These are phyloP conservation scores for Boletus coccyginus DNA, from an alignment of 768 basidiomycete species.

Conservation along the genomic window DNA sequence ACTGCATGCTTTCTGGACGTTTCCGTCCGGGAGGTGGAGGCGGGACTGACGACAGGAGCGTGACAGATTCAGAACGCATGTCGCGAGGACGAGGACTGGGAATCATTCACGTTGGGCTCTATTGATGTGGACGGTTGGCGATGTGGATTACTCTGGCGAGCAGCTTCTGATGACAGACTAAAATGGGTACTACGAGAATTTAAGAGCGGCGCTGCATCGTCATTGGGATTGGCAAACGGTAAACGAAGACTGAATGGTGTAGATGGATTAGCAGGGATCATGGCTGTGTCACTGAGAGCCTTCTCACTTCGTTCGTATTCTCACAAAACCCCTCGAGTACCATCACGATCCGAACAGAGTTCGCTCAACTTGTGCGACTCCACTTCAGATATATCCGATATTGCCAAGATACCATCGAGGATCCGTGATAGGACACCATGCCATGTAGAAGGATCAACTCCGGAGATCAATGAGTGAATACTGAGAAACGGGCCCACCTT, in stretches of 20 bases:
- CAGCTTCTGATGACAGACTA: too few species aligned
- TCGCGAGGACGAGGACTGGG: conserved; percentile 35
- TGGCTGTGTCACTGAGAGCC: neutral
- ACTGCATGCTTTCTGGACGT: conserved; percentile 64
- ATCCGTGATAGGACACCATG: conserved; percentile 63
- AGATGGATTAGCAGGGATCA: neutral
- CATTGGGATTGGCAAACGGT: conserved; percentile 44
- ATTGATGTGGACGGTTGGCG: conserved; percentile 35
- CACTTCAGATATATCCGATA: conserved; percentile 83
- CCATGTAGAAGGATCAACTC: conserved; percentile 69
- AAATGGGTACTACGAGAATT: too few species aligned
- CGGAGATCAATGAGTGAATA: neutral
- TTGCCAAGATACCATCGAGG: conserved; percentile 66
- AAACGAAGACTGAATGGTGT: conserved; percentile 55
- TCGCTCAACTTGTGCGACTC: conserved; percentile 85
- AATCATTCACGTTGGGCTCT: conserved; percentile 25
- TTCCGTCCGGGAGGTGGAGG: conserved; percentile 50
- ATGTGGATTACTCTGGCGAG: too few species aligned
- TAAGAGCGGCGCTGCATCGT: too few species aligned
- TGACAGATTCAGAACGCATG: conserved; percentile 52
- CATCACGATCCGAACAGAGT: conserved; percentile 71
- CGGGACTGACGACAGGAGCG: conserved; percentile 29
- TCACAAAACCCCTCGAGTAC: conserved; percentile 78
- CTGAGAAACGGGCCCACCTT: conserved; percentile 50
- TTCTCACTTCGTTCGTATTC: conserved; percentile 53